A percentile compares a stretch with the other conserved stretches of the same genome.
phyloP scores from a whole-genome alignment of 306 rosid species.

The Coriaria nepalensis region DNA sequence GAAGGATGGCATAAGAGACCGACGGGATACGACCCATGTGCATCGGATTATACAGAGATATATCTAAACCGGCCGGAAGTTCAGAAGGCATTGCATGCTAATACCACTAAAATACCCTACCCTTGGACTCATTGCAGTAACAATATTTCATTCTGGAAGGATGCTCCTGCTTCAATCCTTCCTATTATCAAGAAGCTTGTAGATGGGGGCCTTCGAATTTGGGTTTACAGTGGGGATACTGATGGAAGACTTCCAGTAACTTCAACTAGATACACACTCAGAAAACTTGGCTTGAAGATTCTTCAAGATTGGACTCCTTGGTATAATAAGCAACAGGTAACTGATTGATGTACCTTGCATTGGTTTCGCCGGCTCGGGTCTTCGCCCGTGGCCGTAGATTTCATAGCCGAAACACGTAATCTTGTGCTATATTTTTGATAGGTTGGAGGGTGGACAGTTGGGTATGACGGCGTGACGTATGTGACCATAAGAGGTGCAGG shows the following conservation, averaged over 20 bases:
- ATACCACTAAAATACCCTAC: constrained; percentile 33
- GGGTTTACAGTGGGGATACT: constrained; percentile 60
- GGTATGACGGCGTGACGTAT: constrained; percentile 29
- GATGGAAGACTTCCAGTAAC: constrained; percentile 43
- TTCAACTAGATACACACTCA: constrained; percentile 28
- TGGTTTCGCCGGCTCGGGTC: no score
- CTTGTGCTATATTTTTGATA: not conserved
- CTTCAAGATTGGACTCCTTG: constrained; percentile 37
- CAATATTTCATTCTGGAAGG: constrained; percentile 42
- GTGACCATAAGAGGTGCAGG: constrained; percentile 40
- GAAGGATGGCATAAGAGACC: constrained; percentile 20
- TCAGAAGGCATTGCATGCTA: constrained; percentile 42
- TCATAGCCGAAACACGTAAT: not conserved
- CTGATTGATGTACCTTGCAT: not conserved
- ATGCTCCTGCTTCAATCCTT: constrained; percentile 49
- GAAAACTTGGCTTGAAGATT: constrained; percentile 26
- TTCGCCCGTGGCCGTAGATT: not conserved
- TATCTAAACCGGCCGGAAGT: constrained; percentile 36
- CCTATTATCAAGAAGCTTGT: constrained; percentile 52
- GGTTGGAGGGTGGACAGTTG: constrained; percentile 44
- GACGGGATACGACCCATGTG: constrained; percentile 39
- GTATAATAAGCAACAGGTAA: constrained; percentile 30
- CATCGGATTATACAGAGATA: constrained; percentile 16
- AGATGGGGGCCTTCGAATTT: constrained; percentile 56
- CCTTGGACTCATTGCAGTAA: constrained; percentile 43